Evolutionary conservation across 1,139 yeast species (phyloP).

Genomic region (Geotrichum australiense): DNA sequence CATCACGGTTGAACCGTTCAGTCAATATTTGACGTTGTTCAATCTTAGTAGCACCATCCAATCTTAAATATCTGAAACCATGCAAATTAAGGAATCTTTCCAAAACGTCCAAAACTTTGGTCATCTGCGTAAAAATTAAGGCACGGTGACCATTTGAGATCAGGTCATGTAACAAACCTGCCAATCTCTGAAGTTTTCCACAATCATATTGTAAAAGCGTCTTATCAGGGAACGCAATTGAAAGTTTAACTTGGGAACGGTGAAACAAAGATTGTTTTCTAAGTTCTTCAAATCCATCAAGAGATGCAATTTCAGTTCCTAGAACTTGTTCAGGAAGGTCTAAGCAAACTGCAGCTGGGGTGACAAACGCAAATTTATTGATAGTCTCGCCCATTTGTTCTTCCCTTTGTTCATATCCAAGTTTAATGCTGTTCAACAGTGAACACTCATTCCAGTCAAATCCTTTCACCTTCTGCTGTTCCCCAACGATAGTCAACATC

Average conservation of each 20-base stretch:
- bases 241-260: slow-evolving; percentile 73
- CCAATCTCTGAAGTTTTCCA: slow-evolving; percentile 87
- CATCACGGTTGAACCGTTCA: slow-evolving; percentile 83
- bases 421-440: slow-evolving; percentile 34
- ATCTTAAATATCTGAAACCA: slow-evolving; percentile 88
- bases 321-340: slow-evolving; percentile 57
- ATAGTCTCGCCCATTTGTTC: slow-evolving; percentile 44
- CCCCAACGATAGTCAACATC: slow-evolving; percentile 10
- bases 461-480: slow-evolving; percentile 16
- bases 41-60: slow-evolving; percentile 96
- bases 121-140: slow-evolving; percentile 96
- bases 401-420: slow-evolving; percentile 42
- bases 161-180: slow-evolving; percentile 64
- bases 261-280: slow-evolving; percentile 53
- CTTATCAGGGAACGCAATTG: slow-evolving; percentile 96
- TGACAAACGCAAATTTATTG: slow-evolving; percentile 75
- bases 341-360: slow-evolving; percentile 77
- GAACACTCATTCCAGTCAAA: slow-evolving; percentile 25
- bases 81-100: slow-evolving; percentile 92
- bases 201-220: slow-evolving; percentile 89
- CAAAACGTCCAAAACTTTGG: slow-evolving; percentile 84
- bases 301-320: slow-evolving; percentile 43
- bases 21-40: slow-evolving; percentile 95
- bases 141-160: slow-evolving; percentile 89
- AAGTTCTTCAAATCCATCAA: slow-evolving; percentile 8